These are phyloP conservation scores for Pythium volutum DNA, from an alignment of 352 stramenopile species.

Conservation along the genomic window DNA sequence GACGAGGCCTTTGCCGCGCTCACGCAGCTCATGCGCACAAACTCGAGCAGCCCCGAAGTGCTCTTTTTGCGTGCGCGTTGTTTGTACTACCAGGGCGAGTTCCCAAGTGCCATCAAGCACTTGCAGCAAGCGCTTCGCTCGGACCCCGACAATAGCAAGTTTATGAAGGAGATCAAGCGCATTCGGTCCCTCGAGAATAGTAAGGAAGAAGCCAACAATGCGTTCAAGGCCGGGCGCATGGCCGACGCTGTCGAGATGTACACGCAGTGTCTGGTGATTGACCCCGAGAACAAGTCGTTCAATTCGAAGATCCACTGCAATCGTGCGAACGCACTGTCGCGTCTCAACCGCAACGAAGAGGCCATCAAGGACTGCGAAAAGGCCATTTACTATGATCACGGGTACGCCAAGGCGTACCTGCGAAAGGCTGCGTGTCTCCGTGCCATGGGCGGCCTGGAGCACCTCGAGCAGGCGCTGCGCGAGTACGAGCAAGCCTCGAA, in stretches of 20 bases:
- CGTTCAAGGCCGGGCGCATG: constrained; percentile 85
- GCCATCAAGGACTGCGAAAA: constrained; percentile 88
- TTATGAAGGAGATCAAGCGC: constrained; percentile 86
- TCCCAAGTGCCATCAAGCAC: constrained; percentile 92
- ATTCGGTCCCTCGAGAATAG: constrained; percentile 82
- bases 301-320: constrained; percentile 95
- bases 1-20: constrained; percentile 80
- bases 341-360: constrained; percentile 80
- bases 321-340: constrained; percentile 83
- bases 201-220: constrained; percentile 89
- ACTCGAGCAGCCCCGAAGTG: constrained; percentile 80
- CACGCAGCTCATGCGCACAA: constrained; percentile 82
- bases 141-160: constrained; percentile 89
- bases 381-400: constrained; percentile 88
- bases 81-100: constrained; percentile 92
- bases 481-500: constrained; percentile 90
- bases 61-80: constrained; percentile 85
- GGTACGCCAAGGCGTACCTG: constrained; percentile 90
- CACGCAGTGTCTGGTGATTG: constrained; percentile 81
- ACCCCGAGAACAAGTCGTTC: constrained; percentile 89
- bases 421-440: constrained; percentile 80
- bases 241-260: constrained; percentile 87
- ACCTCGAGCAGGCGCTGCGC: constrained; percentile 87
- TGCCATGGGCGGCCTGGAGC: constrained; percentile 75
- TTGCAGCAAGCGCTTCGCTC: constrained; percentile 87